Evolutionary conservation across 805 yeast genomes (phyloP), one percentile per base, ranked within the genome.

Genomic region (Citeromyces matritensis): DNA sequence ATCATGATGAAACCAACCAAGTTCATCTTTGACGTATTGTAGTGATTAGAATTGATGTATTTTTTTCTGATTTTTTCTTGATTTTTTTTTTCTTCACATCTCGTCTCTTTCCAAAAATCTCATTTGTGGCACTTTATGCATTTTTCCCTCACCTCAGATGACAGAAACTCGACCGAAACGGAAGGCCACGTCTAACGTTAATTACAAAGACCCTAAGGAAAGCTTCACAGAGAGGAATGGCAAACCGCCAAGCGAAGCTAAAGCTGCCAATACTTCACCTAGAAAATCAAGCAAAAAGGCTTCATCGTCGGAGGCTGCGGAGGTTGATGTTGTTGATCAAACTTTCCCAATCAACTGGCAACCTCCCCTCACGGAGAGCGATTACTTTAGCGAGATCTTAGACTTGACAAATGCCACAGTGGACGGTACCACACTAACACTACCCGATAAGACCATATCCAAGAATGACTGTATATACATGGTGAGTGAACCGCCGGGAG

Each of bases 401-500:
- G 60, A 65, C 40, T 42, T 66, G 31, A 43, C 48, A 13, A 58
- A 50, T 31, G 67, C 71, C 7, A 55, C 51, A 36, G 54, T 69
- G 12, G 51, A 48, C 9, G 36, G 47, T 9, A 65, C 61, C 37
- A 48, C 56, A 0, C 40, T 67, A 26, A 53, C 57, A 2, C 39
- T 61, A 24, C 69, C 47, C 35, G 55, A 53, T 30, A 47, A 54
- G 3, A 49, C 44, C 29, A 36, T 69, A n/a, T 37, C 38, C 4
- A 69, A 68, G 37, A 71, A 70, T 33, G 94, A 85, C 35, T 72
- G 63, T 36, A 76, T 85, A 7, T 85, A 80, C 48, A 73, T 86
- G 73, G 65, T 86, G 9, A 73, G 91, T 39, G 95, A 84, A 49
- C 95, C 95, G 1, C 84, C 95, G 0, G 91, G 94, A 2, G 95